These are phyloP conservation scores for Jacaranda mimosifolia DNA, from an alignment of 257 asterid genomes.

Conservation along the genomic window DNA sequence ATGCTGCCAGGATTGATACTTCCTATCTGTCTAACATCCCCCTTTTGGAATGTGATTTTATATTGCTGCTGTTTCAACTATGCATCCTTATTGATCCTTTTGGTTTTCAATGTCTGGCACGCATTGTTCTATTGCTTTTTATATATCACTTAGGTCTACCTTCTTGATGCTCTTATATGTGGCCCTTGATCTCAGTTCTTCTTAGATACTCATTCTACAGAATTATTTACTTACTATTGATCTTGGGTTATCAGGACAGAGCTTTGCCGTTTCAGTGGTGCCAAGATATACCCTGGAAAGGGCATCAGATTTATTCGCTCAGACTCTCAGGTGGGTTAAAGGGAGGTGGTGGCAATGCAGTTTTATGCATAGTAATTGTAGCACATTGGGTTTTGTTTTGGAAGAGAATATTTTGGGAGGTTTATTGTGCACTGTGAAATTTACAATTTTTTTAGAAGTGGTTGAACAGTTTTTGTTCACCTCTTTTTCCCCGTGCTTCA, in stretches of 20 bases:
- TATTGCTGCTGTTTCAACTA: background rate
- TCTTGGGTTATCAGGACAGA: constrained; percentile 62
- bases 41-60: background rate
- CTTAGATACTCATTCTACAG: background rate
- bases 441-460: too few species aligned
- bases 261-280: constrained; percentile 82
- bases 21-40: background rate
- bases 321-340: constrained; percentile 64
- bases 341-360: background rate
- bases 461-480: background rate
- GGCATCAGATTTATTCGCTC: constrained; percentile 77
- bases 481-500: background rate
- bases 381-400: too few species aligned
- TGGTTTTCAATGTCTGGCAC: too few species aligned
- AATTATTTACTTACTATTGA: background rate
- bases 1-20: background rate
- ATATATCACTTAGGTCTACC: background rate
- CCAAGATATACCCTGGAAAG: constrained; percentile 80
- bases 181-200: background rate
- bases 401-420: too few species aligned
- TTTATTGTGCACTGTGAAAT: too few species aligned
- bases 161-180: background rate
- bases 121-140: background rate
- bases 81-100: background rate
- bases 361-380: background rate